Evolutionary conservation across 2,329 filamentous ascomycete genomes (phyloP), one percentile per base, ranked within the genome.

Genomic region (Ophiosphaerella korrae): DNA sequence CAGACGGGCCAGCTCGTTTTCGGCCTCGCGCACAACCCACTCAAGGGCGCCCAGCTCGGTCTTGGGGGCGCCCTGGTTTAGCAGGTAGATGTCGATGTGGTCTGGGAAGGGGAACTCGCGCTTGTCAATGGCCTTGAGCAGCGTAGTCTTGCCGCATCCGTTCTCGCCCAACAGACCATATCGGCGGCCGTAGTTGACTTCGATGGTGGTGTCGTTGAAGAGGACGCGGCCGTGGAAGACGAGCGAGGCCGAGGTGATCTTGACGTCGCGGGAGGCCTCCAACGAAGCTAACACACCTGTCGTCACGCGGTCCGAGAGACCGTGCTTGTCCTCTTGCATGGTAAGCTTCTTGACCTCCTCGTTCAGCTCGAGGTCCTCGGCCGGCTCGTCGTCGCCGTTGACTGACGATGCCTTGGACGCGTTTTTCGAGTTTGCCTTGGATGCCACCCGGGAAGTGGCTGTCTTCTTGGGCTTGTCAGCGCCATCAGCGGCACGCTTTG

Each of bases 191-290:
- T 91, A 94, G 74, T 89, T 93, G 70, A 99, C 84, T 78, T 99
- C 95, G 75, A 99, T 83, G 43, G 88, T 95, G 58, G 90, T 90
- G 78, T 99, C 94, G 73, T 88, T 93, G 78, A 99, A 90, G 55
- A 99, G 87, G 64, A 97, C 94, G 67, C 89, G 91, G 68, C 95
- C 94, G 83, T 99, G 95, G 86, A 99, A 99, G 59, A 97, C 93
- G 64, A 99, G 82, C 58, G 89, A 96, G 69, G 87, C 85, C 48
- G 92, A 96, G 62, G 88, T 96, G 75, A 99, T 94, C 83, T 99
- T 99, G 77, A 96, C 91, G 77, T 99, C 94, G 78, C 90, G 89
- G 80, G 89, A 95, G 63, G 89, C 82, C 58, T 84, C 77, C 58
- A 93, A 85, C 38, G 94, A 99, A 33, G 92, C 83, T 57, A 99